These are phyloP conservation scores for Eucalyptus rudis DNA, from an alignment of 345 rosid species.

Conservation along the genomic window DNA sequence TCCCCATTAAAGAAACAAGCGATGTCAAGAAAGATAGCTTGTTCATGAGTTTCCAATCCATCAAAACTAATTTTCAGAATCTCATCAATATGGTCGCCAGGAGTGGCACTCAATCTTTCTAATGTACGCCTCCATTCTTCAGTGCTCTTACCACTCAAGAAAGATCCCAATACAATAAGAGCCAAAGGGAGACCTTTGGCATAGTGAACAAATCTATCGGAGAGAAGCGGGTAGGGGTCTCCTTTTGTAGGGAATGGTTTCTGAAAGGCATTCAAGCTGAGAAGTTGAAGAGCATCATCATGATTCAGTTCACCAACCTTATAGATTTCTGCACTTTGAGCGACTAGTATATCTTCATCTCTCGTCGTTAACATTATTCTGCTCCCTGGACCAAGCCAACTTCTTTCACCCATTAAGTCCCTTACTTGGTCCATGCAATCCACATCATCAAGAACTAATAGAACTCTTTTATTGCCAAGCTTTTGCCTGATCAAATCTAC, in stretches of 20 bases:
- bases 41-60: too few relatives aligned
- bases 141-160: neutral
- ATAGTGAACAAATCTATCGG: neutral
- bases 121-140: neutral
- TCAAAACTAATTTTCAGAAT: too few relatives aligned
- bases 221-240: neutral
- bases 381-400: constrained; percentile 5
- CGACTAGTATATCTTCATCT: neutral
- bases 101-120: neutral
- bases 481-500: neutral
- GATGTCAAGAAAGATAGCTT: too few relatives aligned
- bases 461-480: neutral
- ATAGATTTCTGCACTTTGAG: neutral
- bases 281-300: constrained; percentile 1
- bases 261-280: neutral
- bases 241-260: neutral
- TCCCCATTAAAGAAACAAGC: too few relatives aligned
- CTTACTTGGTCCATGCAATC: neutral
- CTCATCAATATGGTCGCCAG: neutral
- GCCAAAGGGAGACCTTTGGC: constrained; percentile 4
- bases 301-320: neutral
- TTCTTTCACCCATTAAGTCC: neutral
- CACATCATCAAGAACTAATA: constrained; percentile 11
- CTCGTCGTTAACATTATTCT: constrained; percentile 6
- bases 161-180: constrained; percentile 6